Percentiles rank a stretch among this genome's conserved stretches.
Conservation (phyloP, 73 alveolate genomes). For the Paraurostyla sp. region DNA sequence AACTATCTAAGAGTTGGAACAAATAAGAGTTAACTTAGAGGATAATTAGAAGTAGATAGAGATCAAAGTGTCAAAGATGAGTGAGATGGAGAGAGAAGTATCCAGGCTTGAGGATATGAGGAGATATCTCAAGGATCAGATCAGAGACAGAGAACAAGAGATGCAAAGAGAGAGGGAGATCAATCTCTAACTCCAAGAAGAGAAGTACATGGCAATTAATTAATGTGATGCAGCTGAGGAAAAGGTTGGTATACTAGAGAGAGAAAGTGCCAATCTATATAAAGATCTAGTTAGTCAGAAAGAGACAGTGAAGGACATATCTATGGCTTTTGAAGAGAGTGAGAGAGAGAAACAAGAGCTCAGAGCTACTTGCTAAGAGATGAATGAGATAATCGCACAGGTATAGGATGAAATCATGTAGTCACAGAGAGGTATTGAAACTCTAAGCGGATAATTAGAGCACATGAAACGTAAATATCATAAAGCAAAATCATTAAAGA, state of each 20-base stretch:
- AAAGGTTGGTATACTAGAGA: not conserved
- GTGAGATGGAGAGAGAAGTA: not conserved
- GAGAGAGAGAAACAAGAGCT: not conserved
- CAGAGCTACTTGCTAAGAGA: not conserved
- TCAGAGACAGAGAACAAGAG: not conserved
- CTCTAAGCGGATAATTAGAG: not conserved
- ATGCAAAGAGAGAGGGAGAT: slow-evolving; percentile 17
- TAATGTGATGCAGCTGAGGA: not conserved
- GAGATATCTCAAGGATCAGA: not conserved
- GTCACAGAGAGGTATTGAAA: not conserved
- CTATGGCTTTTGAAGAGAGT: not conserved
- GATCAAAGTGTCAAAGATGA: no score
- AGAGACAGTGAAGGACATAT: not conserved
- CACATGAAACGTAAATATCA: not conserved
- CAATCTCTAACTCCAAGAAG: not conserved
- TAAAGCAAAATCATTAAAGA: not conserved
- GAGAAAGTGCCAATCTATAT: slow-evolving; percentile 3
- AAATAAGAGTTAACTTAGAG: not conserved
- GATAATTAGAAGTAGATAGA: no score
- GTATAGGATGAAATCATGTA: slow-evolving; percentile 20
- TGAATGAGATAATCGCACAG: slow-evolving; percentile 10
- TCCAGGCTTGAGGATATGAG: not conserved
- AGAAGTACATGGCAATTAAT: not conserved
- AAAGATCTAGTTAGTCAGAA: not conserved
- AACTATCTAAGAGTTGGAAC: not conserved